These are phyloP conservation scores for Penicillium soppii DNA, from an alignment of 495 filamentous ascomycete species.

Conservation along the genomic window DNA sequence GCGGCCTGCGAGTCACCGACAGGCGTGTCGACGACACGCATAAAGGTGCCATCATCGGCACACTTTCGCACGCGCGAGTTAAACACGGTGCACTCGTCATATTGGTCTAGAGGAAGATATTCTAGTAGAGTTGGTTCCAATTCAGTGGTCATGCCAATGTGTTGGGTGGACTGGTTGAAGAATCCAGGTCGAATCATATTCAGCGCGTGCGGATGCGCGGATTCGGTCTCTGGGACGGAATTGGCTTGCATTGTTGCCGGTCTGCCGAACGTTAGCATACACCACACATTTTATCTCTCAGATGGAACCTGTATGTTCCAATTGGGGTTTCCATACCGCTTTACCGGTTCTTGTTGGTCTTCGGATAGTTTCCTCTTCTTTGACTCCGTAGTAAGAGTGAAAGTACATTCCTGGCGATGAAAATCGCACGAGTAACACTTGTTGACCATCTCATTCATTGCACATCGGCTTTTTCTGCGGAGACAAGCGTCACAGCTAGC, in stretches of 20 bases:
- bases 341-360: slow-evolving; percentile 35
- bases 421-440: slow-evolving; percentile 55
- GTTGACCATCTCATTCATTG: slow-evolving; percentile 65
- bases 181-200: slow-evolving; percentile 38
- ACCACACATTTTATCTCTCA: background rate
- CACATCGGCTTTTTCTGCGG: slow-evolving; percentile 82
- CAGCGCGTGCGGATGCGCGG: slow-evolving; percentile 22
- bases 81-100: slow-evolving; percentile 39
- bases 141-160: slow-evolving; percentile 55
- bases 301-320: background rate
- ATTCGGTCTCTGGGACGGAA: slow-evolving; percentile 24
- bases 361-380: slow-evolving; percentile 66
- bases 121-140: slow-evolving; percentile 52
- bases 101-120: slow-evolving; percentile 40
- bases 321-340: slow-evolving; percentile 38
- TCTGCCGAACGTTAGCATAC: slow-evolving; percentile 19
- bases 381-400: slow-evolving; percentile 40
- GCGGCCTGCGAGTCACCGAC: slow-evolving; percentile 47
- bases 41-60: slow-evolving; percentile 80
- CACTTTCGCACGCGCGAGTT: slow-evolving; percentile 65
- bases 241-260: slow-evolving; percentile 19
- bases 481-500: slow-evolving; percentile 76
- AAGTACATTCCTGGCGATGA: slow-evolving; percentile 55
- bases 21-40: slow-evolving; percentile 50
- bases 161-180: slow-evolving; percentile 48